Percentiles rank a stretch among this genome's conserved stretches.
Conservation (phyloP, 345 rosid genomes). For the Gynandropsis gynandra region DNA sequence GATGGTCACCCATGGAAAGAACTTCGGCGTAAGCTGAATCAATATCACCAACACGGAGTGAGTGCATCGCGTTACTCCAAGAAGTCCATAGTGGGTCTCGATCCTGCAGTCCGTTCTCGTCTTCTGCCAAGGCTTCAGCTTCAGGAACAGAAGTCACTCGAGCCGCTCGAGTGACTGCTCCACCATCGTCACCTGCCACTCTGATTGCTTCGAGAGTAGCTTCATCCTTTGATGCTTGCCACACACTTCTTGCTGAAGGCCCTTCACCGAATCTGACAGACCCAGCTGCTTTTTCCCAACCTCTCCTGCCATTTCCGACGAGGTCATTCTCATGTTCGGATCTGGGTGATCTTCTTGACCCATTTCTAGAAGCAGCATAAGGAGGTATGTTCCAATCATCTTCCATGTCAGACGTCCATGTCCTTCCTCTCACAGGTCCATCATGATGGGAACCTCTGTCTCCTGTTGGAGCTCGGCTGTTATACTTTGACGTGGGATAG, state of each 20-base stretch:
- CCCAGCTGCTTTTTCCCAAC: slow-evolving; percentile 72
- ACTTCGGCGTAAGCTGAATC: slow-evolving; percentile 92
- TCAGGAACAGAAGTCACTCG: slow-evolving; percentile 64
- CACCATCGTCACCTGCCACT: slow-evolving; percentile 91
- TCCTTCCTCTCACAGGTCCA: slow-evolving; percentile 51
- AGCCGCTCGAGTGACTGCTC: slow-evolving; percentile 45
- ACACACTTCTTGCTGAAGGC: slow-evolving; percentile 97
- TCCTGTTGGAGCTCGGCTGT: slow-evolving; percentile 55
- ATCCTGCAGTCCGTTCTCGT: slow-evolving; percentile 60
- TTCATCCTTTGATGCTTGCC: slow-evolving; percentile 99
- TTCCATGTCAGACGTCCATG: slow-evolving; percentile 66
- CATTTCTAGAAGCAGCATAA: slow-evolving; percentile 62
- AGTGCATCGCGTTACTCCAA: slow-evolving; percentile 95
- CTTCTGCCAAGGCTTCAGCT: slow-evolving; percentile 83
- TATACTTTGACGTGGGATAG: slow-evolving; percentile 52
- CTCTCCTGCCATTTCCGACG: slow-evolving; percentile 64
- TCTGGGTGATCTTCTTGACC: slow-evolving; percentile 67
- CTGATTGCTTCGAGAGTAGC: slow-evolving; percentile 98
- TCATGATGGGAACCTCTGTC: slow-evolving; percentile 76
- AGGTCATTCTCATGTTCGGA: slow-evolving; percentile 70
- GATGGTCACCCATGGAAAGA: slow-evolving; percentile 70
- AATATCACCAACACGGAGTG: slow-evolving; percentile 73
- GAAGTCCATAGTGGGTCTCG: slow-evolving; percentile 79
- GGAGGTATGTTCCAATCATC: slow-evolving; percentile 74
- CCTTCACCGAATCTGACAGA: slow-evolving; percentile 88